A percentile compares a stretch with the other conserved stretches of the same genome.
Conservation (phyloP, 2,329 filamentous ascomycete genomes). For the Knoxdaviesia capensis region DNA sequence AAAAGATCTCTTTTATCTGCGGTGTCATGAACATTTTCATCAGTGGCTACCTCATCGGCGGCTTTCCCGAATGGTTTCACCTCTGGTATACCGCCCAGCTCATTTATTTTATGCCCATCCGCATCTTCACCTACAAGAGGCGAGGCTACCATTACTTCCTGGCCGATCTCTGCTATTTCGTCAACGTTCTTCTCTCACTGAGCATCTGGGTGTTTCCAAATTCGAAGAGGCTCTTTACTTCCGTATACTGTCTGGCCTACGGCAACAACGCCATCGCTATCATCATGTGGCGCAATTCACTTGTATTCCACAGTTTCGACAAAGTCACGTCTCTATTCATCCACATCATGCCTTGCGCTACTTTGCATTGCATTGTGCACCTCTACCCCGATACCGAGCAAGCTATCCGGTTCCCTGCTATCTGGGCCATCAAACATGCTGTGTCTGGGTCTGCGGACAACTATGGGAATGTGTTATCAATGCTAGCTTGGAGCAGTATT, state of each 20-base stretch:
- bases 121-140: conserved; percentile 76
- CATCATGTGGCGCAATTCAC: conserved; percentile 96
- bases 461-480: conserved; percentile 56
- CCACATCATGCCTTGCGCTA: conserved; percentile 95
- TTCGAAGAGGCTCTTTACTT: conserved; percentile 81
- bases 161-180: conserved; percentile 94
- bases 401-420: conserved; percentile 56
- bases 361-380: conserved; percentile 82
- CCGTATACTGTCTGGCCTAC: conserved; percentile 78
- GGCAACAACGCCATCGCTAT: conserved; percentile 97
- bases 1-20: conserved; percentile 92
- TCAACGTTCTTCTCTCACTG: conserved; percentile 68
- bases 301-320: conserved; percentile 96
- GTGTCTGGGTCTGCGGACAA: conserved; percentile 54
- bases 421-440: conserved; percentile 58
- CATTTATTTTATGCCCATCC: conserved; percentile 91
- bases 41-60: conserved; percentile 83
- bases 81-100: conserved; percentile 81
- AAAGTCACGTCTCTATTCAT: conserved; percentile 98
- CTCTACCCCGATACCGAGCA: conserved; percentile 48
- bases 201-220: conserved; percentile 79
- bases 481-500: conserved; percentile 87
- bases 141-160: conserved; percentile 94
- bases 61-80: conserved; percentile 68
- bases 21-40: conserved; percentile 96